Evolutionary conservation across 23 red algal species (phyloP).

Genomic region (Gracilaria caudata): DNA sequence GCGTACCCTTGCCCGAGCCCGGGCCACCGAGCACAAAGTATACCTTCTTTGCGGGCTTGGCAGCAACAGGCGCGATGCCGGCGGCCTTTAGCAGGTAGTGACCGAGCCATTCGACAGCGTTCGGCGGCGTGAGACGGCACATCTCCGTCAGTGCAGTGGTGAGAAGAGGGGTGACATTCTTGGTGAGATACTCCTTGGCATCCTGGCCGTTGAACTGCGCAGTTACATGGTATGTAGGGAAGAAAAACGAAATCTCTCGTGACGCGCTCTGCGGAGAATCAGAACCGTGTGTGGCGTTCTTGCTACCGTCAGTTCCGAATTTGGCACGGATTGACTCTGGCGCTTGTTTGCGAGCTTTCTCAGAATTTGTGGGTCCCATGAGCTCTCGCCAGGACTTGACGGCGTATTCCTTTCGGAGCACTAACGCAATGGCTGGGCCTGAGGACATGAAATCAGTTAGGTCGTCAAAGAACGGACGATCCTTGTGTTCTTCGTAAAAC

Average conservation of each 20-base stretch:
- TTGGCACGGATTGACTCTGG: conserved; percentile 77
- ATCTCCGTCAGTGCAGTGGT: conserved; percentile 85
- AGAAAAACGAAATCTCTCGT: conserved; percentile 74
- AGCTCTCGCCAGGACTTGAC: conserved; percentile 57
- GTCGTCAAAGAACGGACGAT: conserved; percentile 66
- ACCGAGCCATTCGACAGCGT: conserved; percentile 87
- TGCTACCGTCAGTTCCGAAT: conserved; percentile 74
- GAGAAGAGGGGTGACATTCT: conserved; percentile 70
- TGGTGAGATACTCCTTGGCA: conserved; percentile 90
- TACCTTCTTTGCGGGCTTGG: conserved; percentile 47
- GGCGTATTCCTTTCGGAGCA: conserved; percentile 72
- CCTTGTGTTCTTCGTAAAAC: conserved; percentile 78
- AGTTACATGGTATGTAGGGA: conserved; percentile 32
- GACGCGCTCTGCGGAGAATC: conserved; percentile 48
- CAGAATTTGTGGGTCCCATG: conserved; percentile 77
- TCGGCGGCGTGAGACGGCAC: conserved; percentile 77
- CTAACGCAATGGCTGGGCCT: conserved; percentile 58
- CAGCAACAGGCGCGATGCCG: background rate
- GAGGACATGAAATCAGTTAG: conserved; percentile 70
- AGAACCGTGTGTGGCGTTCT: conserved; percentile 75
- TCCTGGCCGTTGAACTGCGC: conserved; percentile 39
- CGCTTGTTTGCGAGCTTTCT: conserved; percentile 61
- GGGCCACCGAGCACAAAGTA: conserved; percentile 98
- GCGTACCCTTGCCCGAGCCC: conserved; percentile 96
- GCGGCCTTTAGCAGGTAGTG: conserved; percentile 56